Evolutionary conservation across 202 grass and related monocot genomes (phyloP).

Genomic region (Panicum hallii): DNA sequence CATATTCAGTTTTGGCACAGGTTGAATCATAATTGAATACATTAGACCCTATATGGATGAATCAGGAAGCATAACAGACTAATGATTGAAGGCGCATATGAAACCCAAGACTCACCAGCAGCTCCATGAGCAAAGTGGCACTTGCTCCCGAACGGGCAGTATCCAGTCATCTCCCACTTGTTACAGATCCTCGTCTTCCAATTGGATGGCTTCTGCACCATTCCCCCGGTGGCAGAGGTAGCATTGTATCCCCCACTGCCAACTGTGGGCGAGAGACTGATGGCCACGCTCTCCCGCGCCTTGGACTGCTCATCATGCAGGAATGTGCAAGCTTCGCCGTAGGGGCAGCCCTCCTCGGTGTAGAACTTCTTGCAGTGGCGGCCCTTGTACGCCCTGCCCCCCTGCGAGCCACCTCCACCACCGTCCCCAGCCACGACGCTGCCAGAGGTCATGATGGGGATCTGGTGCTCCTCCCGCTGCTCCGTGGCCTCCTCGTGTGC

Average conservation of each 20-base stretch:
- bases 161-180: constrained; percentile 99
- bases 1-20: background rate
- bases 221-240: constrained; percentile 20
- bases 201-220: constrained; percentile 81
- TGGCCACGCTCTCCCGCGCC: constrained; percentile 90
- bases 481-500: constrained; percentile 75
- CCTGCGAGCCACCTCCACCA: constrained; percentile 38
- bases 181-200: constrained; percentile 99
- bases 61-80: constrained; percentile 23
- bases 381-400: constrained; percentile 82
- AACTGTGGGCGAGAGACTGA: constrained; percentile 80
- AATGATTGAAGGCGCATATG: background rate
- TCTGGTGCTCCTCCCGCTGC: constrained; percentile 82
- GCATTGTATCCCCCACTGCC: constrained; percentile 59
- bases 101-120: constrained; percentile 64
- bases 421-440: constrained; percentile 53
- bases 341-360: constrained; percentile 96
- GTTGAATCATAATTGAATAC: background rate
- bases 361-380: constrained; percentile 99
- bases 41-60: constrained; percentile 7
- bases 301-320: constrained; percentile 95
- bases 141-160: constrained; percentile 97
- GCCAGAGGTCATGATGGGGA: constrained; percentile 74
- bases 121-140: constrained; percentile 98
- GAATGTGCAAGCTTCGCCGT: constrained; percentile 88